Evolutionary conservation across 768 basidiomycete genomes (phyloP).

Genomic region (Pulveroboletus sp.): DNA sequence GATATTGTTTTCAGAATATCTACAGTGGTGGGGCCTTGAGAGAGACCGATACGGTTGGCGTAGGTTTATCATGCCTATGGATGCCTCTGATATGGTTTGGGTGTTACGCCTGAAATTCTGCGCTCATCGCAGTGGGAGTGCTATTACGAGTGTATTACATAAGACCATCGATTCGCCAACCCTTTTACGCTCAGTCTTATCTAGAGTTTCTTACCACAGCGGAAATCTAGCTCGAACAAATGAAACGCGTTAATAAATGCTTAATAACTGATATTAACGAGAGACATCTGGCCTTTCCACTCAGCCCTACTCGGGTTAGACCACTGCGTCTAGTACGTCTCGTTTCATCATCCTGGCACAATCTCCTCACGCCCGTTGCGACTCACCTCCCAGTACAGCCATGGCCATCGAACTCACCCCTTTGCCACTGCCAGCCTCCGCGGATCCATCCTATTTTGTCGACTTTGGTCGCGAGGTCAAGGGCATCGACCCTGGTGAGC

Average conservation of each 20-base stretch:
- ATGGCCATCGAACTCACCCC: constrained; percentile 69
- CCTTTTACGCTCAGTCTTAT: not conserved
- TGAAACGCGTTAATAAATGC: not conserved
- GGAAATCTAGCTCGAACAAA: not conserved
- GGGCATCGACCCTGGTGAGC: constrained; percentile 61
- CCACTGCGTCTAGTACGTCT: not conserved
- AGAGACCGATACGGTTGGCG: no score
- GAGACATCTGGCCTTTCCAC: not conserved
- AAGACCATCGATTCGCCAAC: not conserved
- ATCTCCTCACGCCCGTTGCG: not conserved
- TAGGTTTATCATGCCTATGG: not conserved
- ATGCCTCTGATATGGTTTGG: not conserved
- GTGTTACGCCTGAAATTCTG: no score
- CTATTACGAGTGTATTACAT: not conserved
- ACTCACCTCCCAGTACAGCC: not conserved
- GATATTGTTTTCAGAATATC: not conserved
- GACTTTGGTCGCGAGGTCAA: constrained; percentile 76
- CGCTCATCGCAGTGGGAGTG: not conserved
- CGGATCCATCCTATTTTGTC: constrained; percentile 60
- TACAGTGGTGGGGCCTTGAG: no score
- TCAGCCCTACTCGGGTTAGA: not conserved
- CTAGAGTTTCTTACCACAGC: not conserved
- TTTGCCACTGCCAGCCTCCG: constrained; percentile 68
- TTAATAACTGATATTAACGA: not conserved
- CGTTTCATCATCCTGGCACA: not conserved